Evolutionary conservation across 495 filamentous ascomycete species (phyloP), one percentile per base, ranked within the genome.

Genomic region (Xanthoparmelia taractica): DNA sequence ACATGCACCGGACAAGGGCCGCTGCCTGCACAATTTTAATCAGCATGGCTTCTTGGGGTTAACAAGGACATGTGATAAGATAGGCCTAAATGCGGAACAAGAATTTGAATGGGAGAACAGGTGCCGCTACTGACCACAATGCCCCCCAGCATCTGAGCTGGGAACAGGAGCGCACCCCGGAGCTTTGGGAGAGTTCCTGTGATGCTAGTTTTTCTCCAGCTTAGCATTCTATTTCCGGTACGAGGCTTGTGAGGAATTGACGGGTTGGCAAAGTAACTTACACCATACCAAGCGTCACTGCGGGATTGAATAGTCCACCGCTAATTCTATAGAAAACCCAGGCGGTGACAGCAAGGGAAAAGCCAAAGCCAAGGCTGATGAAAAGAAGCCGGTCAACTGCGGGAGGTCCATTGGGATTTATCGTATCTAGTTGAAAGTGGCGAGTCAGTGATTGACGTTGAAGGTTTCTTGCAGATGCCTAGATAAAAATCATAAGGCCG

Each of bases 281-380:
- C 50, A 60, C 91, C 87, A 74, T 92, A 91, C 72, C 91, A 88
- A 27, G 84, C 84, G 4, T 23, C 74, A 84, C 87, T 43, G 84
- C 87, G 0, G 91, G 91, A 70, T 95, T 93, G 73, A 94, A 95
- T 8, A 91, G 73, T 11, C 90, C 90, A 15, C 90, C 90, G 5
- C 81, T 86, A 41, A 93, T 82, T 15, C 90, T 84, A 72, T 88
- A 94, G 76, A 94, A 95, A 1, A 89, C 82, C 89, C 88, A 96
- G 4, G 88, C 88, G 67, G 92, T 94, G 70, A 88, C 87, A 23
- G 83, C 83, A 60, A 96, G 77, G 8, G 86, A 84, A 69, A 91
- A 83, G 1, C 88, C 90, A 65, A 94, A 95, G n/a, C 77, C 77
- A 18, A 92, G 73, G 2, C 87, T 72, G 45, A 92, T 87, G 73